phyloP scores from a whole-genome alignment of 257 asterid species.

The Scutellaria barbata region DNA sequence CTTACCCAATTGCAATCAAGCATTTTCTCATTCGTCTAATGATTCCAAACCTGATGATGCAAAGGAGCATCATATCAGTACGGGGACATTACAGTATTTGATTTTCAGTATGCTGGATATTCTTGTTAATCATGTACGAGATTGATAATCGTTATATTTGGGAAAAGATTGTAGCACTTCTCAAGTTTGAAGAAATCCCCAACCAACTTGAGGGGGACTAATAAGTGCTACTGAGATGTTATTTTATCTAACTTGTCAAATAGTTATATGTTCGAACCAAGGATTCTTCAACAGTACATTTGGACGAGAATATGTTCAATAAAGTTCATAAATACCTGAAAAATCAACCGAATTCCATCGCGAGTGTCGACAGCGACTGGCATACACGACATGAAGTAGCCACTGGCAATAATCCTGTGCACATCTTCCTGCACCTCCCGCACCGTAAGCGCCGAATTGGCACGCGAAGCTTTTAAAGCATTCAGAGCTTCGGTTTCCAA shows the following conservation, averaged over 20 bases:
- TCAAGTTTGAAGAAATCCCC: too few species aligned
- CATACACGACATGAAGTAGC: slow-evolving; percentile 89
- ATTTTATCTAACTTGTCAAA: background rate
- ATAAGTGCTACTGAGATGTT: background rate
- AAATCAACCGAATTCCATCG: slow-evolving; percentile 89
- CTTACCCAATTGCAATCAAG: too few species aligned
- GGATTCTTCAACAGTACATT: background rate
- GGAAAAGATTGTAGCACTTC: too few species aligned
- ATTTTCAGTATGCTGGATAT: too few species aligned
- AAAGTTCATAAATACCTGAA: slow-evolving; percentile 65
- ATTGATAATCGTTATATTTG: too few species aligned
- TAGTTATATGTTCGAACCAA: background rate
- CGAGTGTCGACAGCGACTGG: slow-evolving; percentile 97
- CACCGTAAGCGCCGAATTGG: slow-evolving; percentile 89
- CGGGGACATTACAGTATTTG: too few species aligned
- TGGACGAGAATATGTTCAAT: background rate
- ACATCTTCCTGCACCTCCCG: slow-evolving; percentile 97
- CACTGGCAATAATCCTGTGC: slow-evolving; percentile 87
- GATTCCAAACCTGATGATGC: too few species aligned
- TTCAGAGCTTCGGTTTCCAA: slow-evolving; percentile 82
- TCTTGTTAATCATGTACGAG: too few species aligned
- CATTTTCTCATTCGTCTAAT: too few species aligned
- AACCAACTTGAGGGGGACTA: background rate
- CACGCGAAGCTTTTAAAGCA: slow-evolving; percentile 86
- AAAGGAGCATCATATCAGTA: too few species aligned